Percentiles rank a stretch among this genome's conserved stretches.
Evolutionary conservation across 1,284 basidiomycete species (phyloP).

Genomic region (Ganoderma boninense): DNA sequence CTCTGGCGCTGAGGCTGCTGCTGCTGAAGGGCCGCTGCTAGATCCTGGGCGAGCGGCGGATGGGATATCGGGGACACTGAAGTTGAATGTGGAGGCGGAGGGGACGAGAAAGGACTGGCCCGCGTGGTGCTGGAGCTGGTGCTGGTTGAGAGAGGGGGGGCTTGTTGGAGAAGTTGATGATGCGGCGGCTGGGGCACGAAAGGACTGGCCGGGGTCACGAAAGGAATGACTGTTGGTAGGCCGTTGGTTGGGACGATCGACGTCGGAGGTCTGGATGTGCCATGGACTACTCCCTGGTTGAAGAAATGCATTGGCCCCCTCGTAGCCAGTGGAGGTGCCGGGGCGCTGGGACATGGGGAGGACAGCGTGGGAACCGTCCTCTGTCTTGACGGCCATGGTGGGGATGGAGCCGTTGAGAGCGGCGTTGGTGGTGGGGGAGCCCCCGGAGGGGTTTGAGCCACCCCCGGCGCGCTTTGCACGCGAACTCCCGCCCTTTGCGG

Average conservation of each 20-base stretch:
- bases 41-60: constrained; percentile 54
- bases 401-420: constrained; percentile 39
- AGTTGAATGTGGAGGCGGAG: constrained; percentile 57
- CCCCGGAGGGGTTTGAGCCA: constrained; percentile 29
- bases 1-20: constrained; percentile 44
- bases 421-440: constrained; percentile 30
- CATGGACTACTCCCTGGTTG: constrained; percentile 38
- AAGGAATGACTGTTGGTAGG: constrained; percentile 64
- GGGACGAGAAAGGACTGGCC: constrained; percentile 74
- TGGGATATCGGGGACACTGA: constrained; percentile 54
- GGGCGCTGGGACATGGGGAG: constrained; percentile 60
- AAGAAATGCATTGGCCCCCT: constrained; percentile 56
- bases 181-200: constrained; percentile 59
- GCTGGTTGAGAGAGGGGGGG: constrained; percentile 45
- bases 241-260: constrained; percentile 45
- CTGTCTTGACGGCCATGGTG: constrained; percentile 60
- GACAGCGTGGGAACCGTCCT: constrained; percentile 47
- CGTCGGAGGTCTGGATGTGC: constrained; percentile 48
- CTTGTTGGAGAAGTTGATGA: constrained; percentile 49
- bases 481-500: constrained; percentile 61
- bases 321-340: constrained; percentile 75
- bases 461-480: constrained; percentile 51
- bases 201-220: constrained; percentile 76
- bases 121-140: constrained; percentile 53
- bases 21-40: constrained; percentile 55